phyloP scores from a whole-genome alignment of 2,329 filamentous ascomycete species.

The Alternaria rosae region DNA sequence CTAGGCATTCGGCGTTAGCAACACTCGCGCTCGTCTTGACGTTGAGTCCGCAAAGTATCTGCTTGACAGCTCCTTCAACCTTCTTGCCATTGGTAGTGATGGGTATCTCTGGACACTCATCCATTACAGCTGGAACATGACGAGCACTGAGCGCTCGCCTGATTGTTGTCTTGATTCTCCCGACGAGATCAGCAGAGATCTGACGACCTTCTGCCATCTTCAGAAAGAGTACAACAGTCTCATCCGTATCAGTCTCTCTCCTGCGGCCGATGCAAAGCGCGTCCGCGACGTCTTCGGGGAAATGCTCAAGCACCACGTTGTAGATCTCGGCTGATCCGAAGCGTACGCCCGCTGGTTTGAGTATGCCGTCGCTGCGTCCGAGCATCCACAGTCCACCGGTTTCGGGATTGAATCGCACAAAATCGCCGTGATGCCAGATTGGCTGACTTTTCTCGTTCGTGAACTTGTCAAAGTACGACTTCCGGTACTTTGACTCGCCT shows the following conservation, averaged over 20 bases:
- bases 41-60: conserved; percentile 86
- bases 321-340: conserved; percentile 97
- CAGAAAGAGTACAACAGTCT: conserved; percentile 87
- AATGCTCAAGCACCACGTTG: conserved; percentile 87
- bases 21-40: conserved; percentile 92
- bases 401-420: conserved; percentile 73
- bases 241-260: conserved; percentile 74
- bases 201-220: conserved; percentile 69
- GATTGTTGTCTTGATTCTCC: conserved; percentile 71
- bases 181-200: conserved; percentile 68
- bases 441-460: conserved; percentile 51
- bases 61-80: conserved; percentile 95
- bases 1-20: conserved; percentile 86
- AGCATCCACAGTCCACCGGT: conserved; percentile 89
- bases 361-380: conserved; percentile 86
- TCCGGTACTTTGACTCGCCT: conserved; percentile 78
- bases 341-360: conserved; percentile 90
- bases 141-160: conserved; percentile 82
- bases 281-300: conserved; percentile 79
- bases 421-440: conserved; percentile 95
- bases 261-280: conserved; percentile 86
- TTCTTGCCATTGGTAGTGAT: conserved; percentile 97
- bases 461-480: conserved; percentile 90
- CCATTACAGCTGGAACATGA: conserved; percentile 85
- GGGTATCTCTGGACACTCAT: conserved; percentile 85